A percentile compares a stretch with the other conserved stretches of the same genome.
These are phyloP conservation scores for Monotropa hypopitys DNA, from an alignment of 179 eudicot species.

Conservation along the genomic window DNA sequence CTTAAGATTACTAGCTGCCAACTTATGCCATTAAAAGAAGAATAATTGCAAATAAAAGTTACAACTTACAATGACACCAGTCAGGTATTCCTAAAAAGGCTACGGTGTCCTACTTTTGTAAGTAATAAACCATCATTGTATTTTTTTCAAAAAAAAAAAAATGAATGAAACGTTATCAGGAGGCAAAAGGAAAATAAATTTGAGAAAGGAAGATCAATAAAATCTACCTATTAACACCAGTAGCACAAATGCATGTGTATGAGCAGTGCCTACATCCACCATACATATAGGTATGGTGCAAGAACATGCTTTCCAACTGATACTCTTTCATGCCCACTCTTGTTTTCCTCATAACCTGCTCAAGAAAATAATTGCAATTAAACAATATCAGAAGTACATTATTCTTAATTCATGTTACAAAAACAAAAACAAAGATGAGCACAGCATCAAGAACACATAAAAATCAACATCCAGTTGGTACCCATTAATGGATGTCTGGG, in stretches of 20 bases:
- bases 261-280: conserved; percentile 98
- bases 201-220: conserved; percentile 3
- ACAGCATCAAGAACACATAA: background rate
- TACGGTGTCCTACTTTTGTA: background rate
- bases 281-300: conserved; percentile 83
- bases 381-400: background rate
- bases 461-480: no score
- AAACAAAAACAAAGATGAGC: background rate
- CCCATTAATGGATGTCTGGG: no score
- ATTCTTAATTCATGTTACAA: background rate
- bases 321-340: conserved; percentile 89
- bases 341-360: conserved; percentile 75
- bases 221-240: conserved; percentile 73
- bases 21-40: background rate
- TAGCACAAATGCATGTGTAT: conserved; percentile 93
- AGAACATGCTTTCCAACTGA: conserved; percentile 89
- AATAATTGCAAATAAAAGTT: background rate
- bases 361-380: conserved; percentile 8
- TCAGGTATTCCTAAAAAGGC: background rate
- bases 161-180: background rate
- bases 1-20: conserved; percentile 8
- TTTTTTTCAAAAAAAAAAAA: background rate
- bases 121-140: background rate
- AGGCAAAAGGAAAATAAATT: background rate
- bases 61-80: background rate